These are phyloP conservation scores for Xylaria nigripes DNA, from an alignment of 495 filamentous ascomycete species.

Conservation along the genomic window DNA sequence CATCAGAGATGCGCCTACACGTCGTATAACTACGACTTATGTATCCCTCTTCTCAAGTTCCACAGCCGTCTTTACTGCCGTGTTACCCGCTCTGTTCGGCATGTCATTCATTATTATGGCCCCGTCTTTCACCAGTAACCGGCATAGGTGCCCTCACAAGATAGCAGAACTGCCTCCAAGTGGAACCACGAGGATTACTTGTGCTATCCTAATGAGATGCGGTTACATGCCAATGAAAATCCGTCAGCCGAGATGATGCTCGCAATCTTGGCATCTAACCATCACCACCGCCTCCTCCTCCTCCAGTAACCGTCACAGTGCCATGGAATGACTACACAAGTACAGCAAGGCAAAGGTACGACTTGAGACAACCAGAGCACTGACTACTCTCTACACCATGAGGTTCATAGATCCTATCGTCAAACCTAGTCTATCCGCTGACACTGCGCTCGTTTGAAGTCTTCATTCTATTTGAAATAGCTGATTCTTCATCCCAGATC, in stretches of 20 bases:
- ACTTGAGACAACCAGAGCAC: neutral
- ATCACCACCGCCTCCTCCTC: too few relatives aligned
- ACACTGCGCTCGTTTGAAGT: neutral
- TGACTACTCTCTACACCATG: constrained; percentile 1
- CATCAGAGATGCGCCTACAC: too few relatives aligned
- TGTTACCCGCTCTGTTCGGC: too few relatives aligned
- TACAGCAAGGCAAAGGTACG: neutral
- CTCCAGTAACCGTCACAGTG: neutral
- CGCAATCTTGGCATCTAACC: neutral
- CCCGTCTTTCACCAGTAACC: too few relatives aligned
- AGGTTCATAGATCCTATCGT: neutral
- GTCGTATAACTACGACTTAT: too few relatives aligned
- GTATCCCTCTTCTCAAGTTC: too few relatives aligned
- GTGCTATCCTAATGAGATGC: neutral
- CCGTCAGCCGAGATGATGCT: neutral
- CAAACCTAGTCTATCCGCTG: constrained; percentile 5
- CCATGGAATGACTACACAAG: neutral
- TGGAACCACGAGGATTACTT: neutral
- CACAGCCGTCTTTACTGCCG: too few relatives aligned
- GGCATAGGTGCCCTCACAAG: neutral
- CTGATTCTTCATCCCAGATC: constrained; percentile 5
- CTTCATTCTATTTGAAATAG: constrained; percentile 9
- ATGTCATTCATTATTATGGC: too few relatives aligned
- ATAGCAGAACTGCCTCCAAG: neutral
- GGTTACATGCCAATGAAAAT: neutral